Evolutionary conservation across 2,329 filamentous ascomycete species (phyloP).

Genomic region (Paraphoma sp.): DNA sequence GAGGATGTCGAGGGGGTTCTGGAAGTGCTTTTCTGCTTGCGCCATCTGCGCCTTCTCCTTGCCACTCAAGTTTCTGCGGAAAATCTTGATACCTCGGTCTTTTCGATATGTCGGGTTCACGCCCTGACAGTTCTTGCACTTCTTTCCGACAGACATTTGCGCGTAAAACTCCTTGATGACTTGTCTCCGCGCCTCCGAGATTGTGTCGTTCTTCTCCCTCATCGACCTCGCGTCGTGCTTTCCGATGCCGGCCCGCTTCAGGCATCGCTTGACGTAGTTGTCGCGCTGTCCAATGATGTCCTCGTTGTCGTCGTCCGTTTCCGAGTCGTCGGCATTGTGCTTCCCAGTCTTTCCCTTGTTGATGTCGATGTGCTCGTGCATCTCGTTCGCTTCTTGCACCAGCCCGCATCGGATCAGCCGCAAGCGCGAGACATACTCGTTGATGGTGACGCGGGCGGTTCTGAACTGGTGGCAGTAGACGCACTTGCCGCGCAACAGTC

Average conservation of each 20-base stretch:
- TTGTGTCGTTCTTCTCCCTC: constrained; percentile 80
- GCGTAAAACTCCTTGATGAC: constrained; percentile 83
- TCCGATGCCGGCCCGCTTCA: constrained; percentile 64
- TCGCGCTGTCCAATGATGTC: constrained; percentile 64
- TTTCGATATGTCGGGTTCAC: constrained; percentile 77
- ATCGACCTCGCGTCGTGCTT: constrained; percentile 54
- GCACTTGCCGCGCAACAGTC: constrained; percentile 85
- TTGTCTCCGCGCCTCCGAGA: constrained; percentile 75
- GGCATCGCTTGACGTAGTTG: constrained; percentile 74
- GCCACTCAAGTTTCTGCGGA: constrained; percentile 76
- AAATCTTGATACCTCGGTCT: constrained; percentile 91
- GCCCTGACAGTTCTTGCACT: constrained; percentile 70
- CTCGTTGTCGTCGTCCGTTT: constrained; percentile 66
- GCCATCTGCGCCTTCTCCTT: constrained; percentile 83
- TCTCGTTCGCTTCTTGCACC: constrained; percentile 68
- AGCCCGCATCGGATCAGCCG: constrained; percentile 85
- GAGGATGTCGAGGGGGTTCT: constrained; percentile 72
- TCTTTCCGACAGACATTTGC: constrained; percentile 71
- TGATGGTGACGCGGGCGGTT: constrained; percentile 76
- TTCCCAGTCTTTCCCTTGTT: constrained; percentile 45
- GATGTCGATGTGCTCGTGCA: constrained; percentile 55
- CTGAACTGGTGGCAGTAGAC: constrained; percentile 89
- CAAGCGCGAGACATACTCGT: constrained; percentile 83
- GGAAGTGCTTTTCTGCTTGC: constrained; percentile 69
- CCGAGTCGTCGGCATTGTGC: constrained; percentile 60